Evolutionary conservation across 768 basidiomycete species (phyloP), one percentile per base, ranked within the genome.

Genomic region (Lentinula raphanica): DNA sequence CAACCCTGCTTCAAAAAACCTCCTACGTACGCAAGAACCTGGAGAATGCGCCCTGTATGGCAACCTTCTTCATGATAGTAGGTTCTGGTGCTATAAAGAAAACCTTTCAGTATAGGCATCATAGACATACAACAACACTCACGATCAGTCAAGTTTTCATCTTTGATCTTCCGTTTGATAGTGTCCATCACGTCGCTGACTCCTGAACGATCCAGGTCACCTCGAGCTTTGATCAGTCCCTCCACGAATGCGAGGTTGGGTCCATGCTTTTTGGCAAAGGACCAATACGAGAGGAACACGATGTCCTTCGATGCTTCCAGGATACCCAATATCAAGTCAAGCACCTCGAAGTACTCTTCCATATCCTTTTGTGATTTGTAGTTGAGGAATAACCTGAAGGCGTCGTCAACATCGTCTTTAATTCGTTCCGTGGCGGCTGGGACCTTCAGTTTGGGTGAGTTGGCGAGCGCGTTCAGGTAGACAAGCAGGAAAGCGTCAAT

Each of bases 161-260:
- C 94, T 70, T 90, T 94, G 6, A 94, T 90, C 71, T 94, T 98
- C 49, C 93, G 82, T 69, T 88, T 91, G 63, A 98, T 79, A 58
- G 90, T 92, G 12, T 96, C 95, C 88, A 97, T 94, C 31, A 96
- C 89, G 59, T 98, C 95, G 64, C 76, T 88, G 17, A 87, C 90
- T 13, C 86, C 84, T 1, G 88, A 85, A n/a, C 93, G 83, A 71
- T 97, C 94, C 55, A 98, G 76, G 71, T 99, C 95, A 56, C 90
- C 88, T 53, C 97, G 81, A 4, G 90, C 85, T 68, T 87, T 91
- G 81, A 98, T 88, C 46, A 99, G 67, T 8, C 87, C 84, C 69
- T 98, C 96, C 29, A 97, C 88, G 66, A 97, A 98, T 1, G 85
- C 79, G 40, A 97, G 79, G 64, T 95, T 94, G 25, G 96, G 94